These are phyloP conservation scores for Phytopythium ostracodes DNA, from an alignment of 352 stramenopile genomes.

Conservation along the genomic window DNA sequence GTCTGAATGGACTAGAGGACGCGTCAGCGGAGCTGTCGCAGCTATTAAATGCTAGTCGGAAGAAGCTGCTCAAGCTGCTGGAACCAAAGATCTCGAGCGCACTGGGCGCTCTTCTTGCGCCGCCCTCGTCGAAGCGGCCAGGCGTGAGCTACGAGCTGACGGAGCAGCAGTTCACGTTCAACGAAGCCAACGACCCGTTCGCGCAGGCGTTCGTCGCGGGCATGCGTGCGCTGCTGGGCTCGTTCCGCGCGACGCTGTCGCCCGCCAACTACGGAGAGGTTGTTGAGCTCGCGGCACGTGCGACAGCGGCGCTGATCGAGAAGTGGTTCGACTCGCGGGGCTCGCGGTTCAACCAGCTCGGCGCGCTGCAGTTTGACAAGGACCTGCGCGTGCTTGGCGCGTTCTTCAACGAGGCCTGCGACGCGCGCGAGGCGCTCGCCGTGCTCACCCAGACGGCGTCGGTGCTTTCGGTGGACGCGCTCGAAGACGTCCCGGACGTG, in stretches of 20 bases:
- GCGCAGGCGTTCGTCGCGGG: slow-evolving; percentile 65
- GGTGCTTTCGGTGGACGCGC: slow-evolving; percentile 71
- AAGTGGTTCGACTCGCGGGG: slow-evolving; percentile 55
- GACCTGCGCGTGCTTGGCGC: slow-evolving; percentile 67
- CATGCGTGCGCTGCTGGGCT: slow-evolving; percentile 46
- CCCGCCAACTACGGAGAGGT: slow-evolving; percentile 52
- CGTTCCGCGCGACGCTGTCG: slow-evolving; percentile 55
- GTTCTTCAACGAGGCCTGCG: slow-evolving; percentile 54
- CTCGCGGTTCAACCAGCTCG: slow-evolving; percentile 73
- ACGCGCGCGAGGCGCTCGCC: slow-evolving; percentile 57
- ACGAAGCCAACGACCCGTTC: slow-evolving; percentile 87
- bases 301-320: slow-evolving; percentile 50
- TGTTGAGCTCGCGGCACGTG: slow-evolving; percentile 38
- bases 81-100: slow-evolving; percentile 63
- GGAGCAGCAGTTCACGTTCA: slow-evolving; percentile 83
- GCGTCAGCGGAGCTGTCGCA: slow-evolving; percentile 62
- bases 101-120: slow-evolving; percentile 46
- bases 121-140: slow-evolving; percentile 31
- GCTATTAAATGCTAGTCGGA: slow-evolving; percentile 57
- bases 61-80: slow-evolving; percentile 75
- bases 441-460: slow-evolving; percentile 58
- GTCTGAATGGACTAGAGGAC: slow-evolving; percentile 70
- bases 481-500: slow-evolving; percentile 73
- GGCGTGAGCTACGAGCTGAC: slow-evolving; percentile 77
- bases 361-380: slow-evolving; percentile 85